These are phyloP conservation scores for Mrakia gelida DNA, from an alignment of 768 basidiomycete species.

Conservation along the genomic window DNA sequence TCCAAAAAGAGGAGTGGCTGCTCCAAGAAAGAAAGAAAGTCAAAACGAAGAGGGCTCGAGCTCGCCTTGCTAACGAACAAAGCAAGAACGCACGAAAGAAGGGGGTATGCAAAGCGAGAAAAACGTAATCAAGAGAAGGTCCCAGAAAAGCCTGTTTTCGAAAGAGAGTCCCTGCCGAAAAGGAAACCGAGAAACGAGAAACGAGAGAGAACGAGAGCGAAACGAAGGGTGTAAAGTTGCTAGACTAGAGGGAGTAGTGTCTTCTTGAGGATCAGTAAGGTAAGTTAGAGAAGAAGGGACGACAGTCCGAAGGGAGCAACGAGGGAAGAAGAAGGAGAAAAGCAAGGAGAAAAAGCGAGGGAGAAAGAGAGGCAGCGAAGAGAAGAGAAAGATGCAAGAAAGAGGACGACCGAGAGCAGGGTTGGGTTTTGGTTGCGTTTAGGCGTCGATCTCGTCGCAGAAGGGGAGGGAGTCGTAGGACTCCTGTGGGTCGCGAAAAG, in stretches of 20 bases:
- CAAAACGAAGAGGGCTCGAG: not conserved
- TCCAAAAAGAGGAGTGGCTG: not conserved
- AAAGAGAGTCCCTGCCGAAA: not conserved
- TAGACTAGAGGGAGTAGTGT: not conserved
- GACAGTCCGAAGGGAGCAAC: not conserved
- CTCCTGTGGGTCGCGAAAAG: not conserved
- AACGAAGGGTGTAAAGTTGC: not conserved
- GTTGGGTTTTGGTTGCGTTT: not conserved
- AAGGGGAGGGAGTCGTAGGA: constrained; percentile 28
- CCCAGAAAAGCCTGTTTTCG: not conserved
- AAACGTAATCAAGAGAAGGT: too few relatives aligned
- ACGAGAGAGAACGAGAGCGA: not conserved
- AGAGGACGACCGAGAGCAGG: not conserved
- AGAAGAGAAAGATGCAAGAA: not conserved
- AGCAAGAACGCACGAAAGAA: not conserved
- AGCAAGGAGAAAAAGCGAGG: not conserved
- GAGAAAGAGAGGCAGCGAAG: not conserved
- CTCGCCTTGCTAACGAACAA: not conserved
- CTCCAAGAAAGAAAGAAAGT: too few relatives aligned
- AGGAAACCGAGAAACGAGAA: not conserved
- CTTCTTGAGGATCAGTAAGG: not conserved
- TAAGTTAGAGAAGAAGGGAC: not conserved
- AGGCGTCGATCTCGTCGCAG: constrained; percentile 24
- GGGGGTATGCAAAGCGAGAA: not conserved
- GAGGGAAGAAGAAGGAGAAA: not conserved